Evolutionary conservation across 2,329 filamentous ascomycete genomes (phyloP), one percentile per base, ranked within the genome.

Genomic region (Aspergillus texensis): DNA sequence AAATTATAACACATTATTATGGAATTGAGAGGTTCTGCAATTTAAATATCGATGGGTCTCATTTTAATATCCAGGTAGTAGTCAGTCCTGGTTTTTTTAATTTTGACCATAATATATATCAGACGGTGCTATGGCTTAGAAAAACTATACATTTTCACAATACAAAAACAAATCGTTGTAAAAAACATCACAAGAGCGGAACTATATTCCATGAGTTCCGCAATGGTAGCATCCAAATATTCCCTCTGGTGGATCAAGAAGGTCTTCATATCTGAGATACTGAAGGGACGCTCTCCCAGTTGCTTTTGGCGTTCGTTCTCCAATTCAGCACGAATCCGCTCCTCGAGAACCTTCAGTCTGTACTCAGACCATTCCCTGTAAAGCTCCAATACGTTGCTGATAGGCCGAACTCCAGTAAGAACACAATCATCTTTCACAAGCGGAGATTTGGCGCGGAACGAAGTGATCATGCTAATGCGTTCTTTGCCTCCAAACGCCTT

Each of bases 401-500:
- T 59, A 6, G n/a, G 32, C 6, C 57, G 30, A 16, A 39, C 21
- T 6, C 28, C 30, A 16, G 30, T 52, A 12, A 59, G 34, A 6
- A 52, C 14, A 12, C 10, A 19, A 32, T 59, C 57, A 5, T 39
- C 43, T 21, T 14, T 19, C 0, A 39, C 11, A 8, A 28, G 34
- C 3, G 43, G 32, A 26, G 43, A 32, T n/a, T 28, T 26, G 6
- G 43, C 39, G 19, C 56, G 57, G 21, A 58, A 58, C 2, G 43
- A 16, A 1, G 43, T 61, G 4, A 61, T 43, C 53, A 57, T 56
- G 14, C 52, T 61, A 19, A 61, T 61, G 6, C 59, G 41, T 16
- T 61, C 59, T 9, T 28, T 41, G 9, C 59, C 59, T 3, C 59
- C 59, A n/a, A 57, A 16, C 1, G 59, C 26, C 24, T 57, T 61